Percentiles rank a stretch among this genome's conserved stretches.
These are phyloP conservation scores for Brassica napus DNA, from an alignment of 345 rosid species.

Conservation along the genomic window DNA sequence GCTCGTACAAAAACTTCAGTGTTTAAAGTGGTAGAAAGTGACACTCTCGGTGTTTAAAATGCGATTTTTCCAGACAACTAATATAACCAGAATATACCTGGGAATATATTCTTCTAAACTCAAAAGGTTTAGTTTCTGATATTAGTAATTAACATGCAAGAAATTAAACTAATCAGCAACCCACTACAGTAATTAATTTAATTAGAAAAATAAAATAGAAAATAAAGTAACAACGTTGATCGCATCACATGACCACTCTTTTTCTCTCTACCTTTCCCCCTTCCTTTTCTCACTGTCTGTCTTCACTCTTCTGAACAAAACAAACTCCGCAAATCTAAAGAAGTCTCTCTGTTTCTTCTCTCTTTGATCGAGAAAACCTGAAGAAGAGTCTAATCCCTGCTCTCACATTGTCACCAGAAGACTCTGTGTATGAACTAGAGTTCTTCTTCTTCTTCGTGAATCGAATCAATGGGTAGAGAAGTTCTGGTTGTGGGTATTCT, in stretches of 20 bases:
- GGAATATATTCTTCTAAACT: conserved; percentile 7
- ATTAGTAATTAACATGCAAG: neutral
- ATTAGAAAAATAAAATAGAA: neutral
- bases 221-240: conserved; percentile 22
- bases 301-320: conserved; percentile 28
- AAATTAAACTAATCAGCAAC: conserved; percentile 36
- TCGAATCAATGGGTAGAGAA: conserved; percentile 54
- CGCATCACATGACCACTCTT: conserved; percentile 32
- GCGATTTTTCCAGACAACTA: neutral
- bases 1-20: too few relatives aligned
- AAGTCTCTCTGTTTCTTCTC: conserved; percentile 21
- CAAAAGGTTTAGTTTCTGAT: neutral
- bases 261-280: conserved; percentile 9
- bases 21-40: too few relatives aligned
- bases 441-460: conserved; percentile 17
- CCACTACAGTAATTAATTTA: neutral
- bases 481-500: conserved; percentile 47
- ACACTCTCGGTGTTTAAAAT: too few relatives aligned
- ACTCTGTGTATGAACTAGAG: conserved; percentile 29
- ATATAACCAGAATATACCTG: conserved; percentile 1
- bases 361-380: neutral
- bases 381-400: neutral
- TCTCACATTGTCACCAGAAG: conserved; percentile 14
- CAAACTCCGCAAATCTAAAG: conserved; percentile 14
- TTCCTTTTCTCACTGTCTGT: conserved; percentile 26